Base-by-base conservation (phyloP, 163 green algal species). In the Dunaliella salina region DNA sequence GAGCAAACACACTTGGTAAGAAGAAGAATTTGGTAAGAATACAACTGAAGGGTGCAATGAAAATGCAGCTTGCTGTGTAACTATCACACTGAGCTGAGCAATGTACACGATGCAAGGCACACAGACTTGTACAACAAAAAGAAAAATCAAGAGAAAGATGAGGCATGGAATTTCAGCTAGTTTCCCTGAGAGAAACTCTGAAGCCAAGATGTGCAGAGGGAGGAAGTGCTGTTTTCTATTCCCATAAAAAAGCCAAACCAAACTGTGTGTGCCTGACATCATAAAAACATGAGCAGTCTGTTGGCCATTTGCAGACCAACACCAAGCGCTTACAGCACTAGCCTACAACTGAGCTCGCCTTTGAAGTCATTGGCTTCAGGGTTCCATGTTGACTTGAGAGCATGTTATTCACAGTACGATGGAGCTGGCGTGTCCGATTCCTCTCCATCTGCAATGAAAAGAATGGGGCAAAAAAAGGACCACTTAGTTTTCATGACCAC, bases 371-470 rank as follows among this genome's bases (percentile, higher is more conserved):
- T 33, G 57, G 15, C 18, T 69, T 69, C 57, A 69, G 57, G 57
- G 15, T 69, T 15, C 57, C 57, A 26, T 69, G 57, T 26, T 15
- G 15, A 26, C 15, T 69, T 15, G 57, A 69, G 57, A 26, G 8
- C 80, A 84, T 84, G 80, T 25, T 35, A 8, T 50, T 87, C n/a
- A 89, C 30, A 17, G 4, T 87, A 29, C 67, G 85, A 18, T 87
- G 80, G 33, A 90, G 22, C 79, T 85, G 40, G 0, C 85, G 80
- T 24, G 85, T 88, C 17, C 88, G 86, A 12, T 85, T 86, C 45
- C 88, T 85, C 89, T 94, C 90, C 89, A 93, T 93, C 5, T 87
- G 72, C n/a, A 88, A 35, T 69, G 57, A 26, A 18, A 15, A 26
- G 57, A 15, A 26, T 69, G 57, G 18, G 18, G 15, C 15, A 69